These are phyloP conservation scores for Gnaphalium uliginosum DNA, from an alignment of 129 eudicot species.

Conservation along the genomic window DNA sequence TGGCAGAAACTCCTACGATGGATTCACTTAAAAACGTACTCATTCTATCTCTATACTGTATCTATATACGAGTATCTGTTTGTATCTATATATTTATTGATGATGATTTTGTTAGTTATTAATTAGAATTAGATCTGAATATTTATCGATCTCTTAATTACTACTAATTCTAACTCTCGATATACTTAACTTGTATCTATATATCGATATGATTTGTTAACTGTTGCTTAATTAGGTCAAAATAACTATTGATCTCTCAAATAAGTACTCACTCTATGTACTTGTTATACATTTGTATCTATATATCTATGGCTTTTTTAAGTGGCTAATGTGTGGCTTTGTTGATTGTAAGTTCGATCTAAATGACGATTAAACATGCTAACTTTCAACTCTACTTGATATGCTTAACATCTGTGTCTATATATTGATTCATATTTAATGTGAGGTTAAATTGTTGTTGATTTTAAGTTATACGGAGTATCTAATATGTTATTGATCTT, in stretches of 20 bases:
- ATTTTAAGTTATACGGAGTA: too few species aligned
- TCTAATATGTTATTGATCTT: too few species aligned
- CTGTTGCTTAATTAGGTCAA: too few species aligned
- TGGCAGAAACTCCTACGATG: conserved; percentile 82
- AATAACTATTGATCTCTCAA: not conserved
- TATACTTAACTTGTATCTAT: too few species aligned
- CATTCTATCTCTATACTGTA: not conserved
- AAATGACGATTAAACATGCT: not conserved
- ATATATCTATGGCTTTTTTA: not conserved
- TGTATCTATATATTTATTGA: not conserved
- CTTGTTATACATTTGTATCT: not conserved
- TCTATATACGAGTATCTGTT: not conserved
- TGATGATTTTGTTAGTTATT: not conserved
- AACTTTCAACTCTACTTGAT: not conserved
- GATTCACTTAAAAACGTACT: conserved; percentile 73
- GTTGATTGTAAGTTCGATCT: not conserved
- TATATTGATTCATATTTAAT: not conserved
- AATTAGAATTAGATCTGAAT: not conserved
- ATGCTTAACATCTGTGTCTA: not conserved
- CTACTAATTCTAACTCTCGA: not conserved
- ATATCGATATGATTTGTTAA: too few species aligned
- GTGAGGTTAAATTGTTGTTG: too few species aligned
- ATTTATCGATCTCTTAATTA: not conserved
- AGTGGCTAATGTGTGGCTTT: not conserved
- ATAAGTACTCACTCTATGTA: not conserved